Percentiles rank a stretch among this genome's conserved stretches.
Conservation (phyloP, 2,329 filamentous ascomycete genomes). For the Hypoxylon sp. region DNA sequence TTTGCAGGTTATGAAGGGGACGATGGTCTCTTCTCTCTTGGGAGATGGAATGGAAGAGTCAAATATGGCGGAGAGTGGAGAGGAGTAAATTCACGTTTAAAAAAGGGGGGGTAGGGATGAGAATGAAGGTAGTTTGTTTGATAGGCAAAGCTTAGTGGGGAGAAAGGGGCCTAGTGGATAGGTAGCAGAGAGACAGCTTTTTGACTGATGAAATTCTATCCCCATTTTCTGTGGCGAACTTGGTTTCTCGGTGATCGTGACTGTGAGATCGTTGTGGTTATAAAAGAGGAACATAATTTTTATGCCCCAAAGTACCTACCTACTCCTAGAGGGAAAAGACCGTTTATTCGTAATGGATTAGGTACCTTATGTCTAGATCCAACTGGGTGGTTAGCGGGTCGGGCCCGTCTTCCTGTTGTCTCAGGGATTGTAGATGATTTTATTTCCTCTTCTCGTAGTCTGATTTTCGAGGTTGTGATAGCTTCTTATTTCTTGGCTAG, state of each 20-base stretch:
- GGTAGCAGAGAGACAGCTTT: constrained; percentile 12
- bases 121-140: constrained; percentile 2
- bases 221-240: constrained; percentile 17
- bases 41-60: too few relatives aligned
- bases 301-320: too few relatives aligned
- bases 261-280: neutral
- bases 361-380: too few relatives aligned
- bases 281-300: neutral
- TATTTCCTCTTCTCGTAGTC: too few relatives aligned
- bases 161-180: neutral
- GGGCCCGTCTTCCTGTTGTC: too few relatives aligned
- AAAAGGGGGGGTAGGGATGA: constrained; percentile 1
- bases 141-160: neutral
- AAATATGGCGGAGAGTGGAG: neutral
- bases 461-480: too few relatives aligned
- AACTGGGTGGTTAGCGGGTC: too few relatives aligned
- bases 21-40: neutral
- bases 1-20: neutral
- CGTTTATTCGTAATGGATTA: too few relatives aligned
- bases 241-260: neutral
- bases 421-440: too few relatives aligned
- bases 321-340: too few relatives aligned
- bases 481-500: too few relatives aligned
- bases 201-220: constrained; percentile 24
- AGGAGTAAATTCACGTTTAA: neutral